Evolutionary conservation across 257 asterid species (phyloP).

Genomic region (Nicotiana tabacum): DNA sequence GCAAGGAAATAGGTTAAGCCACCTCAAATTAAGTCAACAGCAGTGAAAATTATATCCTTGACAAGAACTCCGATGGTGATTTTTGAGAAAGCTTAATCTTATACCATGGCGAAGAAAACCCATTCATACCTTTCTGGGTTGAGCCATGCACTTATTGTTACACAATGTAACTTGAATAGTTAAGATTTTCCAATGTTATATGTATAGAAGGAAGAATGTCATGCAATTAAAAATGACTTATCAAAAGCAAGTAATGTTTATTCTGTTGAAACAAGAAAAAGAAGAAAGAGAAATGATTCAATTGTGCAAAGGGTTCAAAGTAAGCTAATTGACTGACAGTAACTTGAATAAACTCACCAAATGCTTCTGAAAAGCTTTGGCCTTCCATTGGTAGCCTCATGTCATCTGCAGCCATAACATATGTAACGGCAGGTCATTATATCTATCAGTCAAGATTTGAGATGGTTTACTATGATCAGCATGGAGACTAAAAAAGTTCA

Average conservation of each 20-base stretch:
- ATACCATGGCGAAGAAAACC: background rate
- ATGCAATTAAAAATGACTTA: background rate
- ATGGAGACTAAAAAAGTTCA: background rate
- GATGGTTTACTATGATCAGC: background rate
- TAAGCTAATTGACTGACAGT: background rate
- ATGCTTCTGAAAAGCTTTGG: conserved; percentile 48
- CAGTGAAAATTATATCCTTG: background rate
- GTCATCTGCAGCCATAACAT: conserved; percentile 48
- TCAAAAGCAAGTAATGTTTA: background rate
- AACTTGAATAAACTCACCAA: conserved; percentile 39
- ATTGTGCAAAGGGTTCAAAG: background rate
- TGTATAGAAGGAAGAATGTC: background rate
- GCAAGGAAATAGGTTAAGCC: background rate
- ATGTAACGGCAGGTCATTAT: background rate
- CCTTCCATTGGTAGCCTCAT: conserved; percentile 68
- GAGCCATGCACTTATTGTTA: background rate
- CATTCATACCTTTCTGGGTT: background rate
- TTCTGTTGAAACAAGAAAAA: background rate
- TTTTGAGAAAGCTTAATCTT: background rate
- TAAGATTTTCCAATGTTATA: background rate
- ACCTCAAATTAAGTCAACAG: background rate
- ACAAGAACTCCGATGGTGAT: background rate
- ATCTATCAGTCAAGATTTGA: background rate
- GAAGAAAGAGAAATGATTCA: background rate
- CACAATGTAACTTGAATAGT: background rate